Base-by-base conservation (phyloP, 805 yeast species). In the Candida anglica region DNA sequence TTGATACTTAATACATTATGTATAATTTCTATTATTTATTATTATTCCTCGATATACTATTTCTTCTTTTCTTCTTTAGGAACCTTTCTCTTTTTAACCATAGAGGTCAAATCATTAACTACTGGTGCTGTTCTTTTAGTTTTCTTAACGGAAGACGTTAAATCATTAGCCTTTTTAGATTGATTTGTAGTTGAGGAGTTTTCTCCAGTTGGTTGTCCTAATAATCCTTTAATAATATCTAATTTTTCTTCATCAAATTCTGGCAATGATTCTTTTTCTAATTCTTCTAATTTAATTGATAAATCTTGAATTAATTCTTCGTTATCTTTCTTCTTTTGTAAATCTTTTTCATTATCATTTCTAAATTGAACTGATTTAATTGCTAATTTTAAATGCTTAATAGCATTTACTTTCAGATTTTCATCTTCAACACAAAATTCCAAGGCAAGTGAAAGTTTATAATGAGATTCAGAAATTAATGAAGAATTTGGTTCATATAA, bases 381-480 rank as follows among this genome's bases (percentile, higher is more conserved):
- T 4, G 95, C 83, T 37, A 60, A 55, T 25, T 63, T 53, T 54
- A 80, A 67, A 30, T 81, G 75, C 1, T 68, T 66, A 3, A 75
- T 67, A 6, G 87, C 84, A 42, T 66, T 61, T 6, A 56, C 50
- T 34, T 73, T 71, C 46, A 71, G 62, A 0, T 47, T 44, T 0
- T 69, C 67, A 43, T 71, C 72, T 28, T 75, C 84, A n/a, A 69
- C 68, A 37, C 74, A 63, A 46, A 84, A 81, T 48, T 88, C 96
- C 37, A 75, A 63, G 0, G 95, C 93, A 32, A 87, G 63, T 0
- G 95, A 81, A 25, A 86, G 64, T 57, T 85, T 86, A 63, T 80
- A 88, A 56, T 84, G 84, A 0, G 87, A 79, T 54, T 87, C 95
- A 13, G 89, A 79, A 7, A 86, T 66, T 28, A 79, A 58, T 2